Percentiles rank a stretch among this genome's conserved stretches.
Evolutionary conservation across 192 early-diverging fungal species (phyloP).

Genomic region (Linnemannia zychae): DNA sequence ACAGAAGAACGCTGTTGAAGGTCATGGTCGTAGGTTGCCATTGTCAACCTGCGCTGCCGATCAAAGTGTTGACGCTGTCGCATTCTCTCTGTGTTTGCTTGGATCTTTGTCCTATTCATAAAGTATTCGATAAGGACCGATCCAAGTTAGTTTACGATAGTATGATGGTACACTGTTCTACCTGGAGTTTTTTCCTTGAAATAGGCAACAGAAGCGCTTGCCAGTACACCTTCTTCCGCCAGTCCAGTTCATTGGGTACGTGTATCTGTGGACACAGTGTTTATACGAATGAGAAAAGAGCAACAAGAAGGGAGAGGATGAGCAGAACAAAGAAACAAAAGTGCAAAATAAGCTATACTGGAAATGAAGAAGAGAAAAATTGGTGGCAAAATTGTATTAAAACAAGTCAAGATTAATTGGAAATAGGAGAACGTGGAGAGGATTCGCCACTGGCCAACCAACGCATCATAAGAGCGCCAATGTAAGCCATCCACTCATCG

Average conservation of each 20-base stretch:
- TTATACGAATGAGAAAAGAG: not conserved
- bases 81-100: not conserved
- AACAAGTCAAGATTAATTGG: not conserved
- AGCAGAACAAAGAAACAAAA: not conserved
- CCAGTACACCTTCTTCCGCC: not conserved
- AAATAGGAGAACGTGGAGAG: conserved; percentile 23
- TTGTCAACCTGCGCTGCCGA: not conserved
- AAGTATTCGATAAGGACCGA: no score
- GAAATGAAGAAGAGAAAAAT: not conserved
- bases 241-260: not conserved
- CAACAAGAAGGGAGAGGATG: not conserved
- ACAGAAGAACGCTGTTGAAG: not conserved
- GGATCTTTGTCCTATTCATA: not conserved
- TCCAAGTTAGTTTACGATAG: no score
- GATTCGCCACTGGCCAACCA: conserved; percentile 50
- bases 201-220: not conserved
- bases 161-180: no score
- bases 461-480: conserved; percentile 49
- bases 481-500: conserved; percentile 54
- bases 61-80: not conserved
- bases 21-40: not conserved
- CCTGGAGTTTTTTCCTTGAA: no score
- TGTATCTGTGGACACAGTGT: not conserved
- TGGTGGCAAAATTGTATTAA: not conserved
- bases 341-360: not conserved